phyloP scores from a whole-genome alignment of 306 rosid species.

The Adenanthera pavonina region DNA sequence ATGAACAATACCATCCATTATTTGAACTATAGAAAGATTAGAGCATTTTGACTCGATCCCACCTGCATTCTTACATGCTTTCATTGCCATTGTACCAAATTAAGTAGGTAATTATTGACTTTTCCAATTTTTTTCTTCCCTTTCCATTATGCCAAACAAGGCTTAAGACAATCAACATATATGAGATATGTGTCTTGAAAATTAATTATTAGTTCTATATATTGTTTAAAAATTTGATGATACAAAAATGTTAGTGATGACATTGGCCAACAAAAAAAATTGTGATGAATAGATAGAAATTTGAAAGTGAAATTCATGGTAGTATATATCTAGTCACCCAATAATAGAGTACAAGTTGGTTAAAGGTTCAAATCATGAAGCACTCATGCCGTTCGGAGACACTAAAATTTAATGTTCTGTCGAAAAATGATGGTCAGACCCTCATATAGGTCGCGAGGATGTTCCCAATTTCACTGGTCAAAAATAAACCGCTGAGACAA shows the following conservation, averaged over 20 bases:
- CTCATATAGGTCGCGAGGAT: neutral
- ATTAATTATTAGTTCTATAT: too few species aligned
- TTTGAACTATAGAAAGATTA: too few species aligned
- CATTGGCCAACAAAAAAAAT: neutral
- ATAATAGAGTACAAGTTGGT: neutral
- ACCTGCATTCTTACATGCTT: too few species aligned
- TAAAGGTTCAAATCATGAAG: neutral
- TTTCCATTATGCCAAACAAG: too few species aligned
- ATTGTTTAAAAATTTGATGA: neutral
- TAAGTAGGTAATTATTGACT: too few species aligned
- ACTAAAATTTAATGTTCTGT: neutral
- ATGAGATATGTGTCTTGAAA: too few species aligned
- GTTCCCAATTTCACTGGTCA: neutral
- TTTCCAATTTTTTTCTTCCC: too few species aligned
- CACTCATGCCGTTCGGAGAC: neutral
- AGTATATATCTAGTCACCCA: neutral
- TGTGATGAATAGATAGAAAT: neutral
- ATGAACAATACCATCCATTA: too few species aligned
- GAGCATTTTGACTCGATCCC: too few species aligned
- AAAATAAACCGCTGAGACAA: neutral
- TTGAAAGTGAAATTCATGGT: neutral
- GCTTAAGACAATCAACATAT: too few species aligned
- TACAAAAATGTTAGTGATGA: neutral
- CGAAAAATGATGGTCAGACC: neutral
- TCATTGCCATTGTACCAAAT: too few species aligned